Evolutionary conservation across 805 yeast species (phyloP).

Genomic region (Sugiyamaella marilandica): DNA sequence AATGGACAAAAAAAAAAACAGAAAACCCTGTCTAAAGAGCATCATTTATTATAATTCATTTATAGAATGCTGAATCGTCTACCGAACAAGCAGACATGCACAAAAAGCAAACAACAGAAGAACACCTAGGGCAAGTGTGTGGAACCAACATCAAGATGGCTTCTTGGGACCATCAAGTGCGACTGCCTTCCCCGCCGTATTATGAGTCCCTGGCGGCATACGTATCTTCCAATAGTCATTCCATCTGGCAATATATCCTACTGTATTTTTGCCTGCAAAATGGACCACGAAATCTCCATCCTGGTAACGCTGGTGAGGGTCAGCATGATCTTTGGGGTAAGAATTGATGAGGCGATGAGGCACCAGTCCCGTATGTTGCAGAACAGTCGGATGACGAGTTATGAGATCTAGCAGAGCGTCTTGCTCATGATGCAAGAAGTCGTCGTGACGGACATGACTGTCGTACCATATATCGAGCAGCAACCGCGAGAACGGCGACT

Average conservation of each 20-base stretch:
- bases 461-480: constrained; percentile 31
- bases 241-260: background rate
- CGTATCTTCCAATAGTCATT: background rate
- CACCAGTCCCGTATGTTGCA: constrained; percentile 26
- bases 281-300: constrained; percentile 30
- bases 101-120: too few species aligned
- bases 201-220: background rate
- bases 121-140: too few species aligned
- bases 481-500: constrained; percentile 20
- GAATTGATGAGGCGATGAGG: constrained; percentile 31
- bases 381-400: background rate
- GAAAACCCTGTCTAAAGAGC: too few species aligned
- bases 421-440: constrained; percentile 23
- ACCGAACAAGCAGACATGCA: too few species aligned
- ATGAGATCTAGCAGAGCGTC: constrained; percentile 21
- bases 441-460: constrained; percentile 12
- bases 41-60: too few species aligned
- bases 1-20: too few species aligned
- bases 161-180: too few species aligned
- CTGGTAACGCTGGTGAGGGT: constrained; percentile 12
- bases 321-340: constrained; percentile 15
- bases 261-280: constrained; percentile 26
- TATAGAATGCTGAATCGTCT: too few species aligned
- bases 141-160: too few species aligned
- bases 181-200: too few species aligned